Evolutionary conservation across 352 stramenopile species (phyloP), one percentile per base, ranked within the genome.

Genomic region (Phytophthora citricola): DNA sequence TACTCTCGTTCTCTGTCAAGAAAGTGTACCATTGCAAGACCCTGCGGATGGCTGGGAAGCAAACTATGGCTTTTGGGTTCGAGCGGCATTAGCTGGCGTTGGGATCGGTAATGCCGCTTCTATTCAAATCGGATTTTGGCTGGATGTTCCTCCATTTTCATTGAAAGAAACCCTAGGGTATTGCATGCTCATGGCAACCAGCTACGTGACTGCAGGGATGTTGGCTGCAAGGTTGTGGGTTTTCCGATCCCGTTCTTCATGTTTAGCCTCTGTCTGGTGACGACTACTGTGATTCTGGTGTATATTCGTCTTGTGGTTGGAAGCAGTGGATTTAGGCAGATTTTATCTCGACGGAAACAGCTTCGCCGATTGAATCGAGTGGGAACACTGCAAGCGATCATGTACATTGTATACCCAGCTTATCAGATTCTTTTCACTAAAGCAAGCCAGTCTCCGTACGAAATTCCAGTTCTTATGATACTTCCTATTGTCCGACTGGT

Each of bases 41-140:
- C 65, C 65, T 9, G 32, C 20, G 2, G 40, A 51, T 39, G 65
- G 65, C 2, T 73, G 65, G 65, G 11, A 39, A 45, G 5, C 2
- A 26, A 73, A 73, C 10, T 51, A 60, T n/a, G 65, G 65, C 4
- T 73, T 73, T 34, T 73, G 65, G 65, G 10, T 73, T 47, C 58
- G 65, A 31, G 65, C 38, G 9, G 58, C 31, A 1, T 4, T 69
- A 2, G 52, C 55, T 47, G 65, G 58, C 0, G 44, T 64, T 32
- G 39, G 38, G 2, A 11, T 69, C 7, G 58, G 58, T 20, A 59
- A 69, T 29, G 65, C 50, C 8, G 38, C 48, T 4, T 54, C 39
- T 2, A 65, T 55, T 38, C 44, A 69, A 17, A 48, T 69, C 15
- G 43, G 20, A 32, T 58, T 60, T 22, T 69, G 51, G 46, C 39